Conservation (phyloP, 1,284 basidiomycete genomes). For the Paramarasmius palmivorus region DNA sequence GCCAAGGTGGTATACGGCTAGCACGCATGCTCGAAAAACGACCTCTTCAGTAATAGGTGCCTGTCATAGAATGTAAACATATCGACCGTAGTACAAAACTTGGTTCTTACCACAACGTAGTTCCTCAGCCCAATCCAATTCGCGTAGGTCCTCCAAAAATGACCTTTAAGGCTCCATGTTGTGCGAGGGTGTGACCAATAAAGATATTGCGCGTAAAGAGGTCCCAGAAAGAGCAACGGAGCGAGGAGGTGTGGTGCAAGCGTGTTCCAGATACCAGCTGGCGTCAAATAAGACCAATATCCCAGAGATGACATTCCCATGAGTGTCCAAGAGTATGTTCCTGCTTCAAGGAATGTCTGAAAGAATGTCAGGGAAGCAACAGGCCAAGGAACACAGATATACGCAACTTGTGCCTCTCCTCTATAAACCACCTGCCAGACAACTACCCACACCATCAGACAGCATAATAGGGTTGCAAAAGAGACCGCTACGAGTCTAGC, state of each 20-base stretch:
- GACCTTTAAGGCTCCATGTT: slow-evolving; percentile 45
- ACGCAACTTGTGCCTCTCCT: slow-evolving; percentile 30
- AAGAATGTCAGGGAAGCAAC: slow-evolving; percentile 6
- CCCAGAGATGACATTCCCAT: slow-evolving; percentile 26
- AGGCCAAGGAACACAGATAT: neutral
- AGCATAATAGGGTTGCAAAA: slow-evolving; percentile 55
- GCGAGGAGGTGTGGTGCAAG: slow-evolving; percentile 68
- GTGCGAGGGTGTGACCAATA: slow-evolving; percentile 58
- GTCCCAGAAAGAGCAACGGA: slow-evolving; percentile 82
- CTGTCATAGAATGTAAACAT: slow-evolving; percentile 36
- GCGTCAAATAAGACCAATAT: slow-evolving; percentile 5
- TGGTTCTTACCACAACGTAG: slow-evolving; percentile 67
- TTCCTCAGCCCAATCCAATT: slow-evolving; percentile 72
- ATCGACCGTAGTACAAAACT: neutral
- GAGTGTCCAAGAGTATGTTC: slow-evolving; percentile 18
- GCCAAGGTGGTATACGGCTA: slow-evolving; percentile 69
- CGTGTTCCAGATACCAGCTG: slow-evolving; percentile 2
- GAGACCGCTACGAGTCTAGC: slow-evolving; percentile 63
- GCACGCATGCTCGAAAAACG: slow-evolving; percentile 86
- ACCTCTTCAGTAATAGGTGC: slow-evolving; percentile 93
- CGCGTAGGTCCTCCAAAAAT: slow-evolving; percentile 42
- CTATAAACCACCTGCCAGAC: slow-evolving; percentile 31
- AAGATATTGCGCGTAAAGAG: slow-evolving; percentile 70
- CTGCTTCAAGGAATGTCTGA: slow-evolving; percentile 15
- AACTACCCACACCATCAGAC: slow-evolving; percentile 41